phyloP scores from a whole-genome alignment of 495 filamentous ascomycete species.

The Durotheca rogersii region DNA sequence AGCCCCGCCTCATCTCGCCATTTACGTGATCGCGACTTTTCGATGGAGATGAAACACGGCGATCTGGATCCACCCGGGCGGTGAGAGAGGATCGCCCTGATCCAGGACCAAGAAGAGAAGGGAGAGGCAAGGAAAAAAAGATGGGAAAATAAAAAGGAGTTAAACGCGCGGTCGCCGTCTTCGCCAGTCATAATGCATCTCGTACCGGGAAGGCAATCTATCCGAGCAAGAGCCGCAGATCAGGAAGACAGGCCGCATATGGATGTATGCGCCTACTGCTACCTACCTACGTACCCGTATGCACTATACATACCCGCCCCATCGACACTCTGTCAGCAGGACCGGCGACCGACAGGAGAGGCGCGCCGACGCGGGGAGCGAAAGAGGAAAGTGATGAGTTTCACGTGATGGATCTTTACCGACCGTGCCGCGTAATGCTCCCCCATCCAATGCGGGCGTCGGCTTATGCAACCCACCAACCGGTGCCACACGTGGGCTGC shows the following conservation, averaged over 20 bases:
- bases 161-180: not conserved
- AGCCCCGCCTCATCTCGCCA: constrained; percentile 2
- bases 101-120: not conserved
- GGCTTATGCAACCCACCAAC: constrained; percentile 13
- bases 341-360: no score
- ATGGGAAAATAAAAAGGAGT: no score
- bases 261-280: no score
- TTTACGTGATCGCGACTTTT: not conserved
- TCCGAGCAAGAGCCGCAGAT: not conserved
- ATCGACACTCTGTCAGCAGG: no score
- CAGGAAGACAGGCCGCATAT: no score
- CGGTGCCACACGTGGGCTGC: constrained; percentile 18
- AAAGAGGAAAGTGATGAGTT: constrained; percentile 3
- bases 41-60: constrained; percentile 9
- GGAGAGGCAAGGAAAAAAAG: not conserved
- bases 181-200: no score
- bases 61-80: constrained; percentile 20
- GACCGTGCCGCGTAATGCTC: constrained; percentile 1
- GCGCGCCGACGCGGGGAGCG: not conserved
- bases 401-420: constrained; percentile 11
- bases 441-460: not conserved
- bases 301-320: not conserved
- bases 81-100: constrained; percentile 6
- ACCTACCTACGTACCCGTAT: no score
- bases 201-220: not conserved